Base-by-base conservation (phyloP, 805 yeast species). In the Blastobotrys robertii region DNA sequence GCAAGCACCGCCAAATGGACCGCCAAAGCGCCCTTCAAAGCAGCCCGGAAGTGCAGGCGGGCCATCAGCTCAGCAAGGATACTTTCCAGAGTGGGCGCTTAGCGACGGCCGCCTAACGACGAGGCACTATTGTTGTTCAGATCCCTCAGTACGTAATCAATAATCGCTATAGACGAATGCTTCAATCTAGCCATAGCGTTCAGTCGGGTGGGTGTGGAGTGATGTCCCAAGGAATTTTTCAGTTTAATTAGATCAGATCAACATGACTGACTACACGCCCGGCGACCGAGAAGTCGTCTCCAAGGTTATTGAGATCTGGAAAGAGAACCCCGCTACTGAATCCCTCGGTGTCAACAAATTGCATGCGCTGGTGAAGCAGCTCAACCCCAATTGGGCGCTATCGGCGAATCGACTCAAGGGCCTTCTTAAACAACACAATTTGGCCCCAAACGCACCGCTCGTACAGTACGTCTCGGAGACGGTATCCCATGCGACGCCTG, bases 221-320 rank as follows among this genome's bases (percentile, higher is more conserved):
- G 25, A 19, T 19, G 25, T 19, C 25, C 25, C 25, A 19, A 19
- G 25, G 25, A 19, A 19, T 19, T 19, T 19, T 19, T 19, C 25
- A 19, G 6, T 19, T 6, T 19, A n/a, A n/a, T n/a, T n/a, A 19
- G 25, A 19, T 19, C 25, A 19, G 25, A 19, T 19, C 25, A 14
- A 31, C 11, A 12, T 33, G 35, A 33, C 12, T 8, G 35, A 38
- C 14, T 38, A 38, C 41, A 36, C 40, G 3, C 86, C 86, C 3
- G 72, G 70, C 42, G 76, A 72, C 39, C 64, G 81, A 35, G 76
- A 77, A 57, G 65, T 80, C 8, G 74, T 79, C 29, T 77, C 74
- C 42, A 73, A 70, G 30, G 76, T 81, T n/a, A 71, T 80, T 34
- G 64, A 67, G 4, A 58, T 81, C 8, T 83, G 92, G 90, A 77